These are phyloP conservation scores for Gardenia jasminoides DNA, from an alignment of 257 asterid genomes.

Conservation along the genomic window DNA sequence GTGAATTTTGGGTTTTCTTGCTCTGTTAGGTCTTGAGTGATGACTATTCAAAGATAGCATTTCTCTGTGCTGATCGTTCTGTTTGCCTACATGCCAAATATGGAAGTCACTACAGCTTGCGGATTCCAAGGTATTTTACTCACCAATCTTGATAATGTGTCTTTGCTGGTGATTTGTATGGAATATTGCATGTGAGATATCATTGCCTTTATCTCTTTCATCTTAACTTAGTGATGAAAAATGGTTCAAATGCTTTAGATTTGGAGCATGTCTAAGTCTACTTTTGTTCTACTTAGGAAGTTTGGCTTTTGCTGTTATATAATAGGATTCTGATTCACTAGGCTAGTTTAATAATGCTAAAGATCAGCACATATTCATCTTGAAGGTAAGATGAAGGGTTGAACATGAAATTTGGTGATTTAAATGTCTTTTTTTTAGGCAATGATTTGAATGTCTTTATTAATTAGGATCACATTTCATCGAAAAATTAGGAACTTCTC, in stretches of 20 bases:
- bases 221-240: not conserved
- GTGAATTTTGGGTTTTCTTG: constrained; percentile 13
- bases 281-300: not conserved
- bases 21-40: constrained; percentile 69
- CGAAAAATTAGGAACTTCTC: too few relatives aligned
- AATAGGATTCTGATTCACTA: not conserved
- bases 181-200: not conserved
- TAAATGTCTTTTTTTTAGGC: too few relatives aligned
- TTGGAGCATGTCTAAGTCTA: not conserved
- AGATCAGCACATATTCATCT: not conserved
- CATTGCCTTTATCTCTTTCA: not conserved
- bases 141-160: not conserved
- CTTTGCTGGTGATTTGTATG: not conserved
- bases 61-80: constrained; percentile 95
- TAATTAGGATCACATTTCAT: too few relatives aligned
- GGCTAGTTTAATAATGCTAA: not conserved
- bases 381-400: not conserved
- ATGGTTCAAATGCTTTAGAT: not conserved
- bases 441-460: too few relatives aligned
- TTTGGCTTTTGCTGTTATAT: not conserved
- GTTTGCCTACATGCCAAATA: constrained; percentile 90
- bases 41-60: constrained; percentile 89
- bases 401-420: not conserved
- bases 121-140: constrained; percentile 71
- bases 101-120: constrained; percentile 88